phyloP scores from a whole-genome alignment of 2,329 filamentous ascomycete species.

The Trichoderma semiorbis region DNA sequence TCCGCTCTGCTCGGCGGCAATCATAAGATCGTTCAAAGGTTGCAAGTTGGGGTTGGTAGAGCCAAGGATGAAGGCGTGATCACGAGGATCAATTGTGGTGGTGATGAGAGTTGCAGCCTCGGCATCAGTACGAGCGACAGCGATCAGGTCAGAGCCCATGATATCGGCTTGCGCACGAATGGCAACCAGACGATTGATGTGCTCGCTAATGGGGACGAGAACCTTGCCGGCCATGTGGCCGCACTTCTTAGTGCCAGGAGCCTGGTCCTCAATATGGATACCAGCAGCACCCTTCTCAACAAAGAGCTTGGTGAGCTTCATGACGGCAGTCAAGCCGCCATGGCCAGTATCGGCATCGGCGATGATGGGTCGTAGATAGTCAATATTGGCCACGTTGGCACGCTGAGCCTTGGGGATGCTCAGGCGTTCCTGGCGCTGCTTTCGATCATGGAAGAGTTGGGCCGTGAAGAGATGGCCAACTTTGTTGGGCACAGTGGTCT shows the following conservation, averaged over 20 bases:
- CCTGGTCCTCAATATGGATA: slow-evolving; percentile 98
- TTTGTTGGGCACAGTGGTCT: slow-evolving; percentile 98
- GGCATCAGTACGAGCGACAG: slow-evolving; percentile 91
- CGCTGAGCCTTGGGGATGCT: slow-evolving; percentile 71
- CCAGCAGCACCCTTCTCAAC: slow-evolving; percentile 94
- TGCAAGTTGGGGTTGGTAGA: slow-evolving; percentile 80
- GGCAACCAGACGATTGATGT: slow-evolving; percentile 95
- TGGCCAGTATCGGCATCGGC: slow-evolving; percentile 97
- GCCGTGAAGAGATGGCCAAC: slow-evolving; percentile 97
- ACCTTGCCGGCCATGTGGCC: slow-evolving; percentile 99
- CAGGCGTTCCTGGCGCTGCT: slow-evolving; percentile 93
- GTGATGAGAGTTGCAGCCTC: slow-evolving; percentile 97
- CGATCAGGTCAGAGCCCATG: slow-evolving; percentile 89
- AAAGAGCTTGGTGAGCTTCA: slow-evolving; percentile 99
- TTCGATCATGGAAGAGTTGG: slow-evolving; percentile 98
- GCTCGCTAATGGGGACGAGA: slow-evolving; percentile 91
- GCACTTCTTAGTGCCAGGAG: slow-evolving; percentile 98
- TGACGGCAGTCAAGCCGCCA: slow-evolving; percentile 94
- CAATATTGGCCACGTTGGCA: slow-evolving; percentile 70
- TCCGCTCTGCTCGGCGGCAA: slow-evolving; percentile 75
- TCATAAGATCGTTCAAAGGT: slow-evolving; percentile 87
- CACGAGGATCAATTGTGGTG: slow-evolving; percentile 90
- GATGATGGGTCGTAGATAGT: slow-evolving; percentile 93
- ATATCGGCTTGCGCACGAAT: slow-evolving; percentile 98
- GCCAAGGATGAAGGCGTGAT: slow-evolving; percentile 91